A percentile compares a stretch with the other conserved stretches of the same genome.
Evolutionary conservation across 2,329 filamentous ascomycete species (phyloP).

Genomic region (Ophiocordyceps unilateralis): DNA sequence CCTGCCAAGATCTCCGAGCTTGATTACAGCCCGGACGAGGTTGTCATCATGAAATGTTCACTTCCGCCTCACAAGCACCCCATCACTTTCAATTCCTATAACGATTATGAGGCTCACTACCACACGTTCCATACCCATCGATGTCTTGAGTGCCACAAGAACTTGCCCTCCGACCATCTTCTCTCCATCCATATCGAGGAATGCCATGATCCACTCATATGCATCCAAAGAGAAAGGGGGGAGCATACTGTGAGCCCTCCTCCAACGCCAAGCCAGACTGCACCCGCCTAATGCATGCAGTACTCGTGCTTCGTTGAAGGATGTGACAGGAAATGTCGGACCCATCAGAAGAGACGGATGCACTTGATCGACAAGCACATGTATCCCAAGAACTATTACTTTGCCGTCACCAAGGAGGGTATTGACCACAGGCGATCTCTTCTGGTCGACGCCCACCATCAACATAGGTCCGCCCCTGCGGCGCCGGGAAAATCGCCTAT

Average conservation of each 20-base stretch:
- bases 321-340: slow-evolving; percentile 72
- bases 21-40: slow-evolving; percentile 24
- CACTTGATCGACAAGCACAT: slow-evolving; percentile 91
- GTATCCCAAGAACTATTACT: slow-evolving; percentile 81
- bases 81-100: slow-evolving; percentile 54
- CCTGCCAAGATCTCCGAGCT: slow-evolving; percentile 42
- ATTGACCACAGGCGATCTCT: slow-evolving; percentile 73
- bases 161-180: slow-evolving; percentile 73
- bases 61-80: slow-evolving; percentile 63
- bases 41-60: slow-evolving; percentile 54
- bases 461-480: slow-evolving; percentile 24
- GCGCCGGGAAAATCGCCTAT: slow-evolving; percentile 16
- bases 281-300: slow-evolving; percentile 20
- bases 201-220: slow-evolving; percentile 68
- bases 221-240: slow-evolving; percentile 56
- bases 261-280: neutral
- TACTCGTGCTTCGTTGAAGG: slow-evolving; percentile 81
- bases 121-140: slow-evolving; percentile 64
- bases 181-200: slow-evolving; percentile 77
- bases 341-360: slow-evolving; percentile 65
- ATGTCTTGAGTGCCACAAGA: slow-evolving; percentile 69
- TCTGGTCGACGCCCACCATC: slow-evolving; percentile 37
- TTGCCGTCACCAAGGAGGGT: slow-evolving; percentile 72
- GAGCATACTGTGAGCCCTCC: slow-evolving; percentile 58
- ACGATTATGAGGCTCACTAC: slow-evolving; percentile 81